Evolutionary conservation across 163 green algal species (phyloP).

Genomic region (Smithsoniella earleae): DNA sequence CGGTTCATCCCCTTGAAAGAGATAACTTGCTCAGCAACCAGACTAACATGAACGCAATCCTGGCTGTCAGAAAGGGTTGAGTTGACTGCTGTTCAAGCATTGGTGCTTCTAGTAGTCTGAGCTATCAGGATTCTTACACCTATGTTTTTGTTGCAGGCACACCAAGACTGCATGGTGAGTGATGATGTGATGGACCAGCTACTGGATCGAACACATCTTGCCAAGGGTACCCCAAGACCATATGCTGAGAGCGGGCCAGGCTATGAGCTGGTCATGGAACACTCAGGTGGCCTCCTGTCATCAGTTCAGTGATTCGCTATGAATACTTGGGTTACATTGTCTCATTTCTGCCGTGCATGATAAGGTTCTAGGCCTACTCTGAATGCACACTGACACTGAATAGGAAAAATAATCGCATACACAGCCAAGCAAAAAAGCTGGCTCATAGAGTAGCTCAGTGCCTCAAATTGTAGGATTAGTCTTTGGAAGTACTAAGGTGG

Average conservation of each 20-base stretch:
- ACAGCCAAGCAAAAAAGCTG: too few relatives aligned
- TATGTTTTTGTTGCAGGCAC: neutral
- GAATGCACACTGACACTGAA: too few relatives aligned
- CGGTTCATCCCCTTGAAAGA: too few relatives aligned
- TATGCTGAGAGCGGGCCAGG: constrained; percentile 39
- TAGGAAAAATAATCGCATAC: too few relatives aligned
- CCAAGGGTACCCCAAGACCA: constrained; percentile 36
- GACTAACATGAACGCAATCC: constrained; percentile 3
- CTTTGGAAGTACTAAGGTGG: too few relatives aligned
- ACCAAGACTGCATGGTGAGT: neutral
- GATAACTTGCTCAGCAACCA: neutral
- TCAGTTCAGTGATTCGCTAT: neutral
- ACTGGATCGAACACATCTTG: constrained; percentile 64
- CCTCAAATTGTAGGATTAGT: too few relatives aligned
- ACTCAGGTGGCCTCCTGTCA: neutral
- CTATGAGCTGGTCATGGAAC: neutral
- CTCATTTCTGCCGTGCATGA: neutral
- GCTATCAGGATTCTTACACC: constrained; percentile 12
- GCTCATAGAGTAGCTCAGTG: too few relatives aligned
- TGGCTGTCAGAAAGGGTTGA: neutral
- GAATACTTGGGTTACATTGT: neutral
- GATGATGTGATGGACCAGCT: constrained; percentile 36
- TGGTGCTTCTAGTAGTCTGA: constrained; percentile 14
- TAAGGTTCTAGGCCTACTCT: too few relatives aligned
- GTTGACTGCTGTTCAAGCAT: constrained; percentile 25